Conservation (phyloP, 257 asterid genomes). For the Plantago ovata region DNA sequence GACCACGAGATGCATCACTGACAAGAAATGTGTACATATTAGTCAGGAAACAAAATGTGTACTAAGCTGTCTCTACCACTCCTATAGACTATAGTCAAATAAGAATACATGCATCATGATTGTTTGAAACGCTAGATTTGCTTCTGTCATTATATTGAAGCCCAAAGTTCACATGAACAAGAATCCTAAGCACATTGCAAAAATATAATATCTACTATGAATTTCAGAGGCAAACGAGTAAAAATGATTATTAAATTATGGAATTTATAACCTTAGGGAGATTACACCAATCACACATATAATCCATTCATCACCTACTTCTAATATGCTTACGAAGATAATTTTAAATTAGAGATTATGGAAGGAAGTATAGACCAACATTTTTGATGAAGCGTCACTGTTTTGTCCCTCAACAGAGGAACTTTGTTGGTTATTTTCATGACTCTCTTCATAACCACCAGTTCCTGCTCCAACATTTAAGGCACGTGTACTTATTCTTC, state of each 20-base stretch:
- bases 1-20: slow-evolving; percentile 42
- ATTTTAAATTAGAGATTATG: not conserved
- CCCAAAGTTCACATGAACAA: too few species aligned
- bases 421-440: slow-evolving; percentile 26
- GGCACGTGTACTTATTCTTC: slow-evolving; percentile 32
- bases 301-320: not conserved
- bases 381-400: slow-evolving; percentile 29
- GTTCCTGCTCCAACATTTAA: slow-evolving; percentile 56
- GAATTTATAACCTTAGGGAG: slow-evolving; percentile 1
- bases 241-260: not conserved
- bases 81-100: not conserved
- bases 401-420: slow-evolving; percentile 22
- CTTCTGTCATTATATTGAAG: too few species aligned
- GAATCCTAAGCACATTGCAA: too few species aligned
- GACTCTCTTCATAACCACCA: slow-evolving; percentile 48
- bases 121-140: too few species aligned
- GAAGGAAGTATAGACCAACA: slow-evolving; percentile 20
- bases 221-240: not conserved
- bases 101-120: not conserved
- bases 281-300: not conserved
- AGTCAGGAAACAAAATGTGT: slow-evolving; percentile 18
- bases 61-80: not conserved
- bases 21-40: slow-evolving; percentile 27
- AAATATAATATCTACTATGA: too few species aligned
- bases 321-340: not conserved